Conservation (phyloP, 495 filamentous ascomycete species). For the Penicillium dipodomyicola region DNA sequence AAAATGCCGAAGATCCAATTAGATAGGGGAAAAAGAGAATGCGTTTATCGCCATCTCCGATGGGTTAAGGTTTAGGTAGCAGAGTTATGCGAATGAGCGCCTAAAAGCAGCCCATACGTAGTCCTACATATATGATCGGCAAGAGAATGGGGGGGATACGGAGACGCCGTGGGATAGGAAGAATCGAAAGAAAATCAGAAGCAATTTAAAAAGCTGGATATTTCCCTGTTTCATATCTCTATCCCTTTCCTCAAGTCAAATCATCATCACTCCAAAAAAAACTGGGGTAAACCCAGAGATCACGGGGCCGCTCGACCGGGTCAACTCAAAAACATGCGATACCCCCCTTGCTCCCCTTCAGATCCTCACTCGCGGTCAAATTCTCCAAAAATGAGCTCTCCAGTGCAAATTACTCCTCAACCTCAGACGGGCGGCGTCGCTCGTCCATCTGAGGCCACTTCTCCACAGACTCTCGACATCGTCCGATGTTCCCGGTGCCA, state of each 20-base stretch:
- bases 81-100: neutral
- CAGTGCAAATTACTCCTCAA: conserved; percentile 35
- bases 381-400: conserved; percentile 37
- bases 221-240: conserved; percentile 1
- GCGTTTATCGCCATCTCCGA: neutral
- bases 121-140: neutral
- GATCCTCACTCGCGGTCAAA: neutral
- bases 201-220: conserved; percentile 1
- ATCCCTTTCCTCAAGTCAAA: neutral
- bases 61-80: neutral
- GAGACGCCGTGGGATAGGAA: too few species aligned
- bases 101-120: neutral
- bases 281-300: conserved; percentile 1
- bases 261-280: neutral
- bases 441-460: conserved; percentile 12
- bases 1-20: neutral
- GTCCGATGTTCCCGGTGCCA: conserved; percentile 52
- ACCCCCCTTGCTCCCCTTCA: neutral
- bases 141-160: neutral
- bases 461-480: conserved; percentile 35
- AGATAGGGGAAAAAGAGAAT: neutral
- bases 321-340: conserved; percentile 9
- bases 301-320: neutral
- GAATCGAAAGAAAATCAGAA: neutral
- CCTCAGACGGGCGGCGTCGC: conserved; percentile 5